Conservation (phyloP, 1,139 yeast species). For the Meyerozyma athensensis region DNA sequence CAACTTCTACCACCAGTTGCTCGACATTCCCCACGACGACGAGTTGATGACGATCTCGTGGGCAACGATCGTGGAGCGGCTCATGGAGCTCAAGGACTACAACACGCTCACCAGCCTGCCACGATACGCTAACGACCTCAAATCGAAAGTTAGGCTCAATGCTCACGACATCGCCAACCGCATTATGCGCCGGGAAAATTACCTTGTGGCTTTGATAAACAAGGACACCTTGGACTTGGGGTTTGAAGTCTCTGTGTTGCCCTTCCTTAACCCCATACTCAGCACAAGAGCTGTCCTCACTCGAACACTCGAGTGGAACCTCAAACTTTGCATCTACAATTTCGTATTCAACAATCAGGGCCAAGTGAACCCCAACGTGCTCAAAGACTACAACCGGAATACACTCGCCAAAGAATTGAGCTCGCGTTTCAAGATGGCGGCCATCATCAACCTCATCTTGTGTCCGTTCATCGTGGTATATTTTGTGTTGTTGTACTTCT, state of each 20-base stretch:
- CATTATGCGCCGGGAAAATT: slow-evolving; percentile 92
- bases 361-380: slow-evolving; percentile 67
- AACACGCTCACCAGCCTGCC: slow-evolving; percentile 57
- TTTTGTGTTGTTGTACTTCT: slow-evolving; percentile 76
- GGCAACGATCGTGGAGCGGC: slow-evolving; percentile 78
- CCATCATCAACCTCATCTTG: slow-evolving; percentile 70
- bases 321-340: slow-evolving; percentile 82
- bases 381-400: slow-evolving; percentile 69
- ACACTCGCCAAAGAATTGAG: slow-evolving; percentile 64
- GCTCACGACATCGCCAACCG: slow-evolving; percentile 95
- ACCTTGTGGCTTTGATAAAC: slow-evolving; percentile 83
- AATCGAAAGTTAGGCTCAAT: slow-evolving; percentile 69
- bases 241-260: slow-evolving; percentile 22
- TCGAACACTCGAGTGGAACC: slow-evolving; percentile 89
- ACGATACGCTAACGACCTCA: slow-evolving; percentile 47
- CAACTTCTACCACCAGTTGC: slow-evolving; percentile 60
- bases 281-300: slow-evolving; percentile 52
- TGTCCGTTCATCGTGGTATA: slow-evolving; percentile 86
- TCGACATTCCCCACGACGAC: slow-evolving; percentile 62
- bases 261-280: slow-evolving; percentile 39
- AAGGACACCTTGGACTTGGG: slow-evolving; percentile 63
- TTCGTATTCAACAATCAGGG: slow-evolving; percentile 82
- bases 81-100: slow-evolving; percentile 71
- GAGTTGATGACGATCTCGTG: slow-evolving; percentile 92
- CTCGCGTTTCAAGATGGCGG: slow-evolving; percentile 82